A percentile compares a stretch with the other conserved stretches of the same genome.
phyloP scores from a whole-genome alignment of 2,329 filamentous ascomycete species.

The Metarhizium robertsii region DNA sequence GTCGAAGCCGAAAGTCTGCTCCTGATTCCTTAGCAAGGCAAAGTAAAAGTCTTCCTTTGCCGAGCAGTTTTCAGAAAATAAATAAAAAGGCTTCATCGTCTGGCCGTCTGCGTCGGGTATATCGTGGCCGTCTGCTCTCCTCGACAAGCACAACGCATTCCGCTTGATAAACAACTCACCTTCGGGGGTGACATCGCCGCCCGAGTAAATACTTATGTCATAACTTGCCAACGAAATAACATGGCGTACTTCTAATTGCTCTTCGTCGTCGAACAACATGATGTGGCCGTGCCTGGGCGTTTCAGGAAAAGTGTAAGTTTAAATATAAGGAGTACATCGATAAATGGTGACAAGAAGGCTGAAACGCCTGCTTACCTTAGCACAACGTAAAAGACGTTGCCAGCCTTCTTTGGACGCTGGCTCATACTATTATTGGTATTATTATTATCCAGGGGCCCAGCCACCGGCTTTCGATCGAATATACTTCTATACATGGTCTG shows the following conservation, averaged over 20 bases:
- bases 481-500: slow-evolving; percentile 97
- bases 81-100: slow-evolving; percentile 73
- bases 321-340: no score
- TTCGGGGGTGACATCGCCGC: slow-evolving; percentile 69
- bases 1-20: slow-evolving; percentile 51
- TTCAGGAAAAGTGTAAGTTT: no score
- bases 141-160: slow-evolving; percentile 75
- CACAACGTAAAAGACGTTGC: slow-evolving; percentile 90
- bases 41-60: slow-evolving; percentile 99
- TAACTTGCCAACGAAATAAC: slow-evolving; percentile 90
- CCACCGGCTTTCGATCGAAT: slow-evolving; percentile 65
- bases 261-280: slow-evolving; percentile 94
- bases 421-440: slow-evolving; percentile 36
- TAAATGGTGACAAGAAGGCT: background rate
- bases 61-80: slow-evolving; percentile 92
- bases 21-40: slow-evolving; percentile 76
- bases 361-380: slow-evolving; percentile 50
- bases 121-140: slow-evolving; percentile 48
- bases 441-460: slow-evolving; percentile 37
- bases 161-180: slow-evolving; percentile 94
- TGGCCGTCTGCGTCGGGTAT: slow-evolving; percentile 40
- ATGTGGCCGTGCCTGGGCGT: slow-evolving; percentile 71
- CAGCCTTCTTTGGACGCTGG: slow-evolving; percentile 53
- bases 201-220: slow-evolving; percentile 74
- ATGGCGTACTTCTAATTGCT: slow-evolving; percentile 91